Evolutionary conservation across 1,284 basidiomycete species (phyloP).

Genomic region (Tilletia indica): DNA sequence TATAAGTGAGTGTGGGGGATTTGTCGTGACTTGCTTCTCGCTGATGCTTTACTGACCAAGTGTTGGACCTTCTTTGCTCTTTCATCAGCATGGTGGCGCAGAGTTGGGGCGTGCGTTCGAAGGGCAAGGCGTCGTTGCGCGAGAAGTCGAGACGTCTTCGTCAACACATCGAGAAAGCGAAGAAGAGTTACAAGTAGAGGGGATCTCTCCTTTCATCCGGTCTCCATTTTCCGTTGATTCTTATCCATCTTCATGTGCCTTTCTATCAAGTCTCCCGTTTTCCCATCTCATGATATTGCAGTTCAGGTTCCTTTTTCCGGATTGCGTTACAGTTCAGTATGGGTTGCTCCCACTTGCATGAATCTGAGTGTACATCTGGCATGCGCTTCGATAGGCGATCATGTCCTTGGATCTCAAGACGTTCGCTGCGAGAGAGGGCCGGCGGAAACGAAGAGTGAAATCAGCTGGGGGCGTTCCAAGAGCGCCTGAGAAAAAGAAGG

Average conservation of each 20-base stretch:
- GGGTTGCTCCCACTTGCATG: slow-evolving; percentile 19
- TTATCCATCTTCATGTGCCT: not conserved
- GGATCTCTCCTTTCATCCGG: not conserved
- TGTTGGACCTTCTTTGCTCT: not conserved
- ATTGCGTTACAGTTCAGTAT: not conserved
- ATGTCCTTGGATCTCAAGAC: slow-evolving; percentile 34
- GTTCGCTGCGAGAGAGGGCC: slow-evolving; percentile 26
- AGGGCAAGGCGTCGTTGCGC: slow-evolving; percentile 50
- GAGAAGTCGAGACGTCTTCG: slow-evolving; percentile 48
- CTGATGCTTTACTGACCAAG: not conserved
- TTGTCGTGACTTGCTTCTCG: not conserved
- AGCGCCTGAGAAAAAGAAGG: not conserved
- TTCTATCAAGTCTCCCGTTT: not conserved
- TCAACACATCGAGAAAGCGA: slow-evolving; percentile 47
- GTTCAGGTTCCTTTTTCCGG: not conserved
- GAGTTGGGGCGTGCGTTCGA: slow-evolving; percentile 48
- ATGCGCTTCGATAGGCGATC: slow-evolving; percentile 36
- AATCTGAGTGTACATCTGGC: slow-evolving; percentile 39
- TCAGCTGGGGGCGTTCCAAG: not conserved
- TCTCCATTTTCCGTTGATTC: too few species aligned
- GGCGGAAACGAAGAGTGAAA: not conserved
- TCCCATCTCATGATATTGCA: too few species aligned
- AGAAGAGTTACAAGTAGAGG: slow-evolving; percentile 42
- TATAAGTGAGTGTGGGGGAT: slow-evolving; percentile 37
- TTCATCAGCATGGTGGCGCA: slow-evolving; percentile 40